A percentile compares a stretch with the other conserved stretches of the same genome.
Conservation (phyloP, 176 grass and related monocot species). For the Stipa capillata region DNA sequence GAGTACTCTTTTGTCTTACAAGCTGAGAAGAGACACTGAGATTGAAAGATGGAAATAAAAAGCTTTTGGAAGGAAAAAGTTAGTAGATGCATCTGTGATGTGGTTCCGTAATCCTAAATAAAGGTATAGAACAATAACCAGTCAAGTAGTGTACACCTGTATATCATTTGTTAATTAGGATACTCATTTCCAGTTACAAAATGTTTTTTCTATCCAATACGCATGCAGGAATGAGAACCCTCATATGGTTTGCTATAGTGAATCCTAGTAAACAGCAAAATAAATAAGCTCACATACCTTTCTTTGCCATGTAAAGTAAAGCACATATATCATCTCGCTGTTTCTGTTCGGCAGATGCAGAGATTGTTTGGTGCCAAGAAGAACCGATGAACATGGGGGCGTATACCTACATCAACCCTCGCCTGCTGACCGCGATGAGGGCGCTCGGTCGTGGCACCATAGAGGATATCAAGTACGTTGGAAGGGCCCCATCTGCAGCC, state of each 20-base stretch:
- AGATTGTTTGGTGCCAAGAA: conserved; percentile 99
- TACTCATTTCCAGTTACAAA: neutral
- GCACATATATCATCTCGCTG: neutral
- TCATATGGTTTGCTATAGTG: neutral
- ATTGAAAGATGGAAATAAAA: neutral
- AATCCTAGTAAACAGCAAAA: too few relatives aligned
- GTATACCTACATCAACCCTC: conserved; percentile 69
- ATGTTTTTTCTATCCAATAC: neutral
- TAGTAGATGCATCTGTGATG: neutral
- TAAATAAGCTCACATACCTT: too few relatives aligned
- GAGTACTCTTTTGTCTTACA: neutral
- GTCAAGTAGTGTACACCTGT: neutral
- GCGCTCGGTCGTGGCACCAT: conserved; percentile 45
- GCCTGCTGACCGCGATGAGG: conserved; percentile 72
- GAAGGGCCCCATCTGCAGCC: conserved; percentile 81
- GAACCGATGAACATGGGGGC: conserved; percentile 99
- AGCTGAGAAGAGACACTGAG: neutral
- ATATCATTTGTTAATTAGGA: neutral
- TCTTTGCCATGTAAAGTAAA: too few relatives aligned
- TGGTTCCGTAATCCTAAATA: neutral
- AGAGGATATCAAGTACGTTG: conserved; percentile 88
- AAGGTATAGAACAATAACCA: neutral
- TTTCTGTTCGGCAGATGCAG: conserved; percentile 61
- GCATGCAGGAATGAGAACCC: neutral
- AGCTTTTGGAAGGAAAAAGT: neutral